Conservation (phyloP, 176 grass and related monocot species). For the Musa itinerans region DNA sequence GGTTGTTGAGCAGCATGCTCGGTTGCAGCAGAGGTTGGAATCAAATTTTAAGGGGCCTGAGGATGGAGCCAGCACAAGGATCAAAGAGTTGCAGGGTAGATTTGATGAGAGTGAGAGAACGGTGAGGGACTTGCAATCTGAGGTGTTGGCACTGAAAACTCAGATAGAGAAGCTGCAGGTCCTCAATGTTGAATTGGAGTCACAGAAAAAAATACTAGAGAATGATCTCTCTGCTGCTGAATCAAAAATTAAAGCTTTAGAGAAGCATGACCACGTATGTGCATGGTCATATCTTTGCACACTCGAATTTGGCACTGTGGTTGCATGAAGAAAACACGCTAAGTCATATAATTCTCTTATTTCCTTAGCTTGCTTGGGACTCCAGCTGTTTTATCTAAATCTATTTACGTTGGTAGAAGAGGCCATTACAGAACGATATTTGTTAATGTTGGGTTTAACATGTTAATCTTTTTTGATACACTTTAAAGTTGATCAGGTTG, state of each 20-base stretch:
- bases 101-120: slow-evolving; percentile 24
- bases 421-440: no score
- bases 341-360: no score
- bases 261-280: slow-evolving; percentile 21
- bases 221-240: slow-evolving; percentile 20
- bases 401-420: no score
- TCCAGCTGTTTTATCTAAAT: no score
- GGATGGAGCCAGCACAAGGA: slow-evolving; percentile 15
- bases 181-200: slow-evolving; percentile 32
- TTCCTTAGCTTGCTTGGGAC: no score
- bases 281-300: no score
- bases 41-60: slow-evolving; percentile 7
- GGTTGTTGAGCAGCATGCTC: slow-evolving; percentile 7
- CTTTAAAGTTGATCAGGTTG: no score
- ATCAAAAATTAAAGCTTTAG: slow-evolving; percentile 14
- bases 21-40: neutral
- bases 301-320: no score
- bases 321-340: no score
- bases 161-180: slow-evolving; percentile 47
- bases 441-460: neutral
- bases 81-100: slow-evolving; percentile 13
- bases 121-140: slow-evolving; percentile 27
- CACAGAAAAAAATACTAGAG: slow-evolving; percentile 20
- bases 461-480: neutral
- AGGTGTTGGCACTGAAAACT: slow-evolving; percentile 26